Evolutionary conservation across 352 stramenopile genomes (phyloP), one percentile per base, ranked within the genome.

Genomic region (Globisporangium nunn): DNA sequence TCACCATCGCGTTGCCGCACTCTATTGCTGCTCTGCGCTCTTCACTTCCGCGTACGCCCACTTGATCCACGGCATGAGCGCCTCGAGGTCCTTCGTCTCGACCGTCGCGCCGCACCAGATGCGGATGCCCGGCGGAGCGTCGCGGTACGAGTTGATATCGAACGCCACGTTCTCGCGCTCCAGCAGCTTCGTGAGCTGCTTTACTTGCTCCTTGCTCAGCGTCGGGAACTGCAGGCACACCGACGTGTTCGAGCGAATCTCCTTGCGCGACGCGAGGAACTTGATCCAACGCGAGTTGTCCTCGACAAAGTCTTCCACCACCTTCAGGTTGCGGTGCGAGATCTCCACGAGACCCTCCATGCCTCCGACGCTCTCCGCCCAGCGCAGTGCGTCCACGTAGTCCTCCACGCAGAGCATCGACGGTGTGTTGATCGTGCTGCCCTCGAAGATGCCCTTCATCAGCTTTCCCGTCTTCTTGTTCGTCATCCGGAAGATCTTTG

Each of bases 21-120:
- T 58, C 62, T 69, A 71, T 49, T 78, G 51, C 33, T 67, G 70
- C 45, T 61, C 51, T 10, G 62, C 63, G 45, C 67, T 74, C 64
- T 96, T 96, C 40, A 93, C 87, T 67, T 97, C 81, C 10, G 96
- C 82, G 68, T 98, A 99, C 17, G 96, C 96, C 95, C 96, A 98
- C 73, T 97, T 95, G 69, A 99, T 89, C 97, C 97, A 99, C 11
- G 97, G 97, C 81, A 98, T 94, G 55, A 99, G 71, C 54, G 93
- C 92, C 68, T 99, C 93, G 10, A 99, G 63, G 77, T 99, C 97
- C 59, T 93, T 88, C 48, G 91, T 97, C 77, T 99, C 96, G 47
- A 99, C 97, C 5, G 97, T 99, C n/a, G 96, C 96, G 57, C 97
- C 97, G 72, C 96, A 98, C 97, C 97, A 99, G 78, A 99, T 98